Conservation (phyloP, 306 rosid species). For the Lathyrus sativus region DNA sequence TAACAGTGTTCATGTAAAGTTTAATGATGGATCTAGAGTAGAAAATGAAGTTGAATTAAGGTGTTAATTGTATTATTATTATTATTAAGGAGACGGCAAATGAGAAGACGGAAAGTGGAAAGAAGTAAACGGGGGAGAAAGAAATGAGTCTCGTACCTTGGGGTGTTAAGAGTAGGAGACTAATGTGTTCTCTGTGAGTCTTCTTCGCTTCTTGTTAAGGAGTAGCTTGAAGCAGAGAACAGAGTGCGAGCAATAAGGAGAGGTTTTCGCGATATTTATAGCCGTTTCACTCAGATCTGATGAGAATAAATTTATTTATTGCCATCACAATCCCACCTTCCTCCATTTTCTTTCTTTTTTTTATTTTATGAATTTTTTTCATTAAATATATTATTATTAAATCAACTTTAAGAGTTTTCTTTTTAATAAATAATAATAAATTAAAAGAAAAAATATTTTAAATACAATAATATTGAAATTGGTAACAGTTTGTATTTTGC, state of each 20-base stretch:
- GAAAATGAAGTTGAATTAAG: neutral
- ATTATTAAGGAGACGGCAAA: neutral
- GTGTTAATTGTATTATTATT: neutral
- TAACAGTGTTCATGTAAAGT: neutral
- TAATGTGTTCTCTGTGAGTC: slow-evolving; percentile 38
- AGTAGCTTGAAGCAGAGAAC: slow-evolving; percentile 43
- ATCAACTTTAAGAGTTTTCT: too few relatives aligned
- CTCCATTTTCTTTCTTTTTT: neutral
- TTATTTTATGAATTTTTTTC: too few relatives aligned
- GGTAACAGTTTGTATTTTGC: too few relatives aligned
- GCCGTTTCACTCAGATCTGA: slow-evolving; percentile 44
- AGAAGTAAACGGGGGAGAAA: slow-evolving; percentile 3
- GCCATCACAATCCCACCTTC: slow-evolving; percentile 19
- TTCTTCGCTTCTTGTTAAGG: slow-evolving; percentile 30
- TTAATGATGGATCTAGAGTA: slow-evolving; percentile 30
- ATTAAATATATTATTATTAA: too few relatives aligned
- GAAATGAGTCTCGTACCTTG: slow-evolving; percentile 38
- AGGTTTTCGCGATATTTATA: slow-evolving; percentile 49
- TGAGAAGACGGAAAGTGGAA: neutral
- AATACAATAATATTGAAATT: too few relatives aligned
- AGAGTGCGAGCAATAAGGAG: slow-evolving; percentile 33
- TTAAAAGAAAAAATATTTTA: too few relatives aligned
- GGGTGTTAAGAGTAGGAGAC: slow-evolving; percentile 38
- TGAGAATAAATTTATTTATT: neutral
- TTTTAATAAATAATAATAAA: too few relatives aligned